Evolutionary conservation across 352 stramenopile species (phyloP), one percentile per base, ranked within the genome.

Genomic region (Elongisporangium anandrum): DNA sequence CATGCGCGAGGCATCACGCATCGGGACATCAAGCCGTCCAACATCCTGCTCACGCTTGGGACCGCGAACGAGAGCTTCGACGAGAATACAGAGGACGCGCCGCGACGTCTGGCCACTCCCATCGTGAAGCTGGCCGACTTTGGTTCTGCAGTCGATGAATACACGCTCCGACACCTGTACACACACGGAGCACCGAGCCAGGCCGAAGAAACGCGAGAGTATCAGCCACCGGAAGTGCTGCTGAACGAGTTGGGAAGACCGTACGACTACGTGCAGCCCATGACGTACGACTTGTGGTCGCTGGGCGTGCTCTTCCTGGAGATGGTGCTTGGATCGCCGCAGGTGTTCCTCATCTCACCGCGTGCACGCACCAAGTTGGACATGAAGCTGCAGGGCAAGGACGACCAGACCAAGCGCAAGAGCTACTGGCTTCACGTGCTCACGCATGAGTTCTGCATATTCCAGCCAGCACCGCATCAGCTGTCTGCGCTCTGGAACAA

Each of bases 241-340:
- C 90, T 92, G 58, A 81, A 71, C 50, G 70, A 77, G 39, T 67
- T 72, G 56, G 73, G 73, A 0, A 69, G 73, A 53, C 79, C 82
- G 9, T 94, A 90, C 63, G 77, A 92, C 61, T 79, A 71, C 49
- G 65, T 60, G 38, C 58, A 66, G 7, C 85, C 90, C 1, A 66
- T 85, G 22, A 73, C 82, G n/a, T 97, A 97, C 61, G 90, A 97
- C 45, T 70, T 96, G 51, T 97, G 90, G 90, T 95, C 87, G n/a
- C 85, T 98, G 4, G 96, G 95, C 3, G 91, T 99, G 56, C 80
- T 98, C 24, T 96, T 97, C 22, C 70, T 98, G n/a, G 96, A 99
- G 69, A 75, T 99, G 59, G 65, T 99, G 15, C 68, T 99, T 3
- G 96, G 96, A 1, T 98, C 95, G 2, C 94, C 95, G 0, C 82